Conservation (phyloP, 768 basidiomycete species). For the Phanerochaete carnosa region DNA sequence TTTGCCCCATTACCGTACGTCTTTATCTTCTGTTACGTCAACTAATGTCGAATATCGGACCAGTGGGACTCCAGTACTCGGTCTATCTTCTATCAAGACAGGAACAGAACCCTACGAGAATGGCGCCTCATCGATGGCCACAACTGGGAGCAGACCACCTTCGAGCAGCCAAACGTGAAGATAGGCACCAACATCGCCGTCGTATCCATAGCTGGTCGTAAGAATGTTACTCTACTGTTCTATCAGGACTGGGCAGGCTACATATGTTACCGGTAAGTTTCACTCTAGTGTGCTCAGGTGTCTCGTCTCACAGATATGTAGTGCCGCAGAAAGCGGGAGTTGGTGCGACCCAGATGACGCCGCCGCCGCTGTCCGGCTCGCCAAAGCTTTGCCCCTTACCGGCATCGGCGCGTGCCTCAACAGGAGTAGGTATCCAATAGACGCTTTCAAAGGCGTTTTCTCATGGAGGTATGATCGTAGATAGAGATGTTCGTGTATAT, state of each 20-base stretch:
- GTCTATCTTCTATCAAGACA: not conserved
- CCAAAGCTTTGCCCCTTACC: too few species aligned
- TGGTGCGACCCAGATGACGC: too few species aligned
- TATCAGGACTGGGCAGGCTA: not conserved
- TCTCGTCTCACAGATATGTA: too few species aligned
- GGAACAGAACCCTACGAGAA: not conserved
- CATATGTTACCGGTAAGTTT: too few species aligned
- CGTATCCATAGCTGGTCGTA: not conserved
- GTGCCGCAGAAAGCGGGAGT: too few species aligned
- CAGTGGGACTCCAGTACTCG: not conserved
- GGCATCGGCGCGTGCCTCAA: not conserved
- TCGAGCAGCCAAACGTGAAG: not conserved
- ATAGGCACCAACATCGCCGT: not conserved
- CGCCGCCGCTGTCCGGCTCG: too few species aligned
- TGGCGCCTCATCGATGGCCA: not conserved
- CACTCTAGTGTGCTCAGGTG: too few species aligned
- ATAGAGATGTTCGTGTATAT: not conserved
- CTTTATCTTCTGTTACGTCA: not conserved
- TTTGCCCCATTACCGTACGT: not conserved
- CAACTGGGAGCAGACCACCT: not conserved
- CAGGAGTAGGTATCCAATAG: not conserved
- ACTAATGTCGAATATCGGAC: not conserved
- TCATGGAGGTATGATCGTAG: not conserved
- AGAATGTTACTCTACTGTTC: not conserved
- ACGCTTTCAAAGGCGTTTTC: too few species aligned